Conservation (phyloP, 305 asterid genomes). For the Ajuga reptans region DNA sequence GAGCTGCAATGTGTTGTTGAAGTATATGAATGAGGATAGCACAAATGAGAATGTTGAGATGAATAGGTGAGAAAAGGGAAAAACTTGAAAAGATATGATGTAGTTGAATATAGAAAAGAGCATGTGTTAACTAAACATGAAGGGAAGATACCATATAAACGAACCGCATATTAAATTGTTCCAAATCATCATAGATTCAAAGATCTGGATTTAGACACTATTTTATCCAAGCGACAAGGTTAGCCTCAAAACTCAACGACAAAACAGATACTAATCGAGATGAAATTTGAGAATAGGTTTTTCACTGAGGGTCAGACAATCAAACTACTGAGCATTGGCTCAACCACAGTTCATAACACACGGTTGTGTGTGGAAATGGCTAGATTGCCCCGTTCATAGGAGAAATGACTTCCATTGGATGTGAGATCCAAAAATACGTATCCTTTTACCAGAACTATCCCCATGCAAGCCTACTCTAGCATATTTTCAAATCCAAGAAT, state of each 20-base stretch:
- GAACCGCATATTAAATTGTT: neutral
- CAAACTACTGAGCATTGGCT: neutral
- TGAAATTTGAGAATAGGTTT: neutral
- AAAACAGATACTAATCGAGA: neutral
- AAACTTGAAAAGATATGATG: too few species aligned
- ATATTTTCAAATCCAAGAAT: neutral
- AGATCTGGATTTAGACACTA: neutral
- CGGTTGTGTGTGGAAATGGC: neutral
- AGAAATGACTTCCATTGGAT: too few species aligned
- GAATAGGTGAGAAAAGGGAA: too few species aligned
- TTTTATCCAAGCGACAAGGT: neutral
- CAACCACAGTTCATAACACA: neutral
- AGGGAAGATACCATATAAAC: neutral
- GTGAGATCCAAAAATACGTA: too few species aligned
- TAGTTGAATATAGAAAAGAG: too few species aligned
- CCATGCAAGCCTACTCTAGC: neutral
- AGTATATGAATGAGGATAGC: neutral
- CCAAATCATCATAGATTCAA: neutral
- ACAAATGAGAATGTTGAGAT: neutral
- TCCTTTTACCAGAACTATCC: neutral
- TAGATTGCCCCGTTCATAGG: neutral
- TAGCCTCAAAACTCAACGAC: neutral
- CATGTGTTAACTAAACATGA: neutral
- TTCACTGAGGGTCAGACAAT: neutral
- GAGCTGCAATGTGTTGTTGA: slow-evolving; percentile 43